These are phyloP conservation scores for Diddensiella transvaalensis DNA, from an alignment of 805 yeast genomes.

Conservation along the genomic window DNA sequence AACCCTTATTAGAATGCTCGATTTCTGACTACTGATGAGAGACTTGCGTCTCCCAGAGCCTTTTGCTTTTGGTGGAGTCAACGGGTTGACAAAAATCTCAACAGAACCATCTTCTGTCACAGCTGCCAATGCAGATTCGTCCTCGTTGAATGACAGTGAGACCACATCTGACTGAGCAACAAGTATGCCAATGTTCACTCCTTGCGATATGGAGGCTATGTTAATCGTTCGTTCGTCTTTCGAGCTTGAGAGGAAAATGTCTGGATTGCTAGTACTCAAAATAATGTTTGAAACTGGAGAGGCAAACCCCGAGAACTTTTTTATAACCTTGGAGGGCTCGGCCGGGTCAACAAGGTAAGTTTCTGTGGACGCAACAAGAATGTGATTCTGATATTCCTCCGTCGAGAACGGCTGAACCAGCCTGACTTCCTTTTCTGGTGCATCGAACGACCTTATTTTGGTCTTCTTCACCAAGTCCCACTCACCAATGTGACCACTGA, in stretches of 20 bases:
- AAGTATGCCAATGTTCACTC: conserved; percentile 51
- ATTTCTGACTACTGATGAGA: conserved; percentile 9
- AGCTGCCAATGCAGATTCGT: conserved; percentile 40
- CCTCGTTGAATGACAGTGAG: conserved; percentile 33
- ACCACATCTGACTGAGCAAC: conserved; percentile 65
- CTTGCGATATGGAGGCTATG: conserved; percentile 50
- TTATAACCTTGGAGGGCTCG: conserved; percentile 35
- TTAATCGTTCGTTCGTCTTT: conserved; percentile 78
- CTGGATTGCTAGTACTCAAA: conserved; percentile 32
- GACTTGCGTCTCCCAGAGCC: conserved; percentile 17
- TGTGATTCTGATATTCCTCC: conserved; percentile 30
- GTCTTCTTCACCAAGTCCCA: conserved; percentile 54
- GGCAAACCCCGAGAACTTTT: conserved; percentile 72
- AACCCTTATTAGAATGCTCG: conserved; percentile 14
- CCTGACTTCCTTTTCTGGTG: conserved; percentile 18
- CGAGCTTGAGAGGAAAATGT: conserved; percentile 66
- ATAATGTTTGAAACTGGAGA: conserved; percentile 56
- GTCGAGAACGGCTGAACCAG: conserved; percentile 13
- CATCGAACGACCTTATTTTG: conserved; percentile 30
- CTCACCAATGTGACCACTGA: conserved; percentile 53
- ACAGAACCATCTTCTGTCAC: conserved; percentile 72
- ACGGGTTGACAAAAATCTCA: conserved; percentile 67
- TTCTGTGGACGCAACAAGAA: conserved; percentile 66
- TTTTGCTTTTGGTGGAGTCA: conserved; percentile 2
- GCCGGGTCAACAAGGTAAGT: conserved; percentile 50